Conservation (phyloP, 2,329 filamentous ascomycete species). For the Beauveria brongniartii region DNA sequence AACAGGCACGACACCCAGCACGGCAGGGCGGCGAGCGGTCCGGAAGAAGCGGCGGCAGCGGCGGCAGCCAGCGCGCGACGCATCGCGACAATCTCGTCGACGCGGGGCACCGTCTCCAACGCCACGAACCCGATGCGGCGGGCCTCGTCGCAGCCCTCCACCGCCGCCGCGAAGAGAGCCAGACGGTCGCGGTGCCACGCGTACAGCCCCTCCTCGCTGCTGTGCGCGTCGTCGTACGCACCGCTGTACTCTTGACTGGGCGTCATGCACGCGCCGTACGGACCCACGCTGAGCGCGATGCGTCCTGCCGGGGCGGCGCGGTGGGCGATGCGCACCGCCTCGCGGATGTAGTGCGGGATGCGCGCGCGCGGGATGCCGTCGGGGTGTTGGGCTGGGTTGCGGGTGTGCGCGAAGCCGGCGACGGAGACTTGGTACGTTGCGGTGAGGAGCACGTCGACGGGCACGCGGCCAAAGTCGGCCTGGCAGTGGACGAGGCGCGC, state of each 20-base stretch:
- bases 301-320: conserved; percentile 24
- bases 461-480: conserved; percentile 44
- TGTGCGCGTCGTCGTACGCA: conserved; percentile 44
- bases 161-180: conserved; percentile 34
- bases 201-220: conserved; percentile 34
- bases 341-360: conserved; percentile 34
- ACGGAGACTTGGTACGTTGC: conserved; percentile 59
- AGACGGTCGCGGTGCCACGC: conserved; percentile 52
- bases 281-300: conserved; percentile 54
- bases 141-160: too few relatives aligned
- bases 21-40: conserved; percentile 22
- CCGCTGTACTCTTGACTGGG: conserved; percentile 60
- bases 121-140: conserved; percentile 42
- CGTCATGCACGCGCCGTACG: conserved; percentile 59
- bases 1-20: conserved; percentile 60
- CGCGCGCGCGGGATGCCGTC: conserved; percentile 33
- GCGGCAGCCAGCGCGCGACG: conserved; percentile 32
- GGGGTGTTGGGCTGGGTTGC: conserved; percentile 18
- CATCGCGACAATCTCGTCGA: conserved; percentile 53
- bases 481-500: conserved; percentile 47
- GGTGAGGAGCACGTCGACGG: conserved; percentile 55
- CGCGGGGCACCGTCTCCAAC: conserved; percentile 58
- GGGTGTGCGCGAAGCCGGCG: conserved; percentile 46
- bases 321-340: conserved; percentile 36
- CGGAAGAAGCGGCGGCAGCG: neutral